Evolutionary conservation across 1,284 basidiomycete species (phyloP).

Genomic region (Leccinum subrobustum): DNA sequence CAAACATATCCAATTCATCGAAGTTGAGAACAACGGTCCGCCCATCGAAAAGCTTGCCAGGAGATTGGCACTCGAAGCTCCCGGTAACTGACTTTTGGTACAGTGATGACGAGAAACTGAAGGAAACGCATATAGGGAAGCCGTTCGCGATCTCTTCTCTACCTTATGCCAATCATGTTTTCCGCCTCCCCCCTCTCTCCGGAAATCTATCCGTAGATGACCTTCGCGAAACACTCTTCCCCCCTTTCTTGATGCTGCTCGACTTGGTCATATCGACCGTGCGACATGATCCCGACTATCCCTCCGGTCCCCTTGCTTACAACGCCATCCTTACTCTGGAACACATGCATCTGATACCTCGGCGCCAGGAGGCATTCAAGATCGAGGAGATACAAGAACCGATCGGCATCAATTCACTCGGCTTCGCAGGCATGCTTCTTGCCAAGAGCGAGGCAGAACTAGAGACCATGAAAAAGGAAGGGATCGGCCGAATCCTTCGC

Average conservation of each 20-base stretch:
- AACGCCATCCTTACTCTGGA: slow-evolving; percentile 82
- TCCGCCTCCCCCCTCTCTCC: slow-evolving; percentile 57
- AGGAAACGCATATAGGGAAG: slow-evolving; percentile 47
- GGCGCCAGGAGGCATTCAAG: slow-evolving; percentile 55
- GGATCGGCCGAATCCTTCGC: slow-evolving; percentile 57
- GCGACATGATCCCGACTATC: slow-evolving; percentile 61
- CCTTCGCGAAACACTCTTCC: slow-evolving; percentile 56
- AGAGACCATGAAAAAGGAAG: slow-evolving; percentile 60
- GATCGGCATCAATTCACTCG: slow-evolving; percentile 78
- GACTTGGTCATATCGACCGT: slow-evolving; percentile 79
- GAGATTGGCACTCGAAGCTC: slow-evolving; percentile 53
- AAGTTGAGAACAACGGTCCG: slow-evolving; percentile 57
- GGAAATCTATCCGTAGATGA: slow-evolving; percentile 42
- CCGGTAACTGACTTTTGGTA: slow-evolving; percentile 10
- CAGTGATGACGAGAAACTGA: slow-evolving; percentile 10
- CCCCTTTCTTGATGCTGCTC: slow-evolving; percentile 70
- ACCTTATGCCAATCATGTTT: slow-evolving; percentile 80
- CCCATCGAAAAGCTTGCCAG: slow-evolving; percentile 73
- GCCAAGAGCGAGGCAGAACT: slow-evolving; percentile 78
- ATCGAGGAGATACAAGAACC: slow-evolving; percentile 50
- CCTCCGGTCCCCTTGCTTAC: slow-evolving; percentile 67
- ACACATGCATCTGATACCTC: slow-evolving; percentile 82
- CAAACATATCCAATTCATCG: slow-evolving; percentile 83
- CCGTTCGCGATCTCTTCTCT: slow-evolving; percentile 67
- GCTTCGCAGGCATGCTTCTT: slow-evolving; percentile 84